These are phyloP conservation scores for Aspergillus persii DNA, from an alignment of 2,329 filamentous ascomycete species.

Conservation along the genomic window DNA sequence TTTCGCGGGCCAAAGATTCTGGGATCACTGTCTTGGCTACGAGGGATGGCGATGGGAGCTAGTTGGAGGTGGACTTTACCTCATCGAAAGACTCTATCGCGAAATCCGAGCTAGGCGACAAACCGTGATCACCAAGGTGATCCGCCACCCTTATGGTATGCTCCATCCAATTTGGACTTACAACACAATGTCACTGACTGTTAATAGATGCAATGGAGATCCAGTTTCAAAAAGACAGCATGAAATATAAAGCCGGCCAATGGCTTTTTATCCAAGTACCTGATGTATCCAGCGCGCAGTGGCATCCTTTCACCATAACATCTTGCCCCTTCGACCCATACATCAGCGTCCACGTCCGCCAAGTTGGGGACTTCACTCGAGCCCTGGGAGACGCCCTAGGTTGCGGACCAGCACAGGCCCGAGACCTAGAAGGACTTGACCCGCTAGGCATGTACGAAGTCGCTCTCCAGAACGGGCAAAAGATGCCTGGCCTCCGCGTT, in stretches of 20 bases:
- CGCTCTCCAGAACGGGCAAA: slow-evolving; percentile 85
- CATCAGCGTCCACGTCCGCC: slow-evolving; percentile 88
- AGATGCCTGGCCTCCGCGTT: slow-evolving; percentile 85
- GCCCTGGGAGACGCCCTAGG: slow-evolving; percentile 95
- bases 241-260: slow-evolving; percentile 97
- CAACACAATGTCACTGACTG: slow-evolving; percentile 15
- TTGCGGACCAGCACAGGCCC: slow-evolving; percentile 80
- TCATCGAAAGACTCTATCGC: slow-evolving; percentile 84
- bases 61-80: slow-evolving; percentile 78
- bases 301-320: slow-evolving; percentile 99
- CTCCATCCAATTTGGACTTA: slow-evolving; percentile 4
- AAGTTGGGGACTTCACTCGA: slow-evolving; percentile 94
- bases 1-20: slow-evolving; percentile 78
- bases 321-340: slow-evolving; percentile 96
- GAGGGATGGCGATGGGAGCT: slow-evolving; percentile 98
- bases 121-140: slow-evolving; percentile 88
- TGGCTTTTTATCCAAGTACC: slow-evolving; percentile 97
- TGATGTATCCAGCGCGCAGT: slow-evolving; percentile 82
- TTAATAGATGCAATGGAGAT: slow-evolving; percentile 85
- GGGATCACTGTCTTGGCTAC: slow-evolving; percentile 92
- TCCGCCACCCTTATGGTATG: slow-evolving; percentile 90
- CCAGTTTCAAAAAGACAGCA: slow-evolving; percentile 92
- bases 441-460: slow-evolving; percentile 98
- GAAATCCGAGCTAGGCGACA: slow-evolving; percentile 80
- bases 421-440: slow-evolving; percentile 86